phyloP scores from a whole-genome alignment of 192 early-diverging fungal species.

The Funneliformis mosseae region DNA sequence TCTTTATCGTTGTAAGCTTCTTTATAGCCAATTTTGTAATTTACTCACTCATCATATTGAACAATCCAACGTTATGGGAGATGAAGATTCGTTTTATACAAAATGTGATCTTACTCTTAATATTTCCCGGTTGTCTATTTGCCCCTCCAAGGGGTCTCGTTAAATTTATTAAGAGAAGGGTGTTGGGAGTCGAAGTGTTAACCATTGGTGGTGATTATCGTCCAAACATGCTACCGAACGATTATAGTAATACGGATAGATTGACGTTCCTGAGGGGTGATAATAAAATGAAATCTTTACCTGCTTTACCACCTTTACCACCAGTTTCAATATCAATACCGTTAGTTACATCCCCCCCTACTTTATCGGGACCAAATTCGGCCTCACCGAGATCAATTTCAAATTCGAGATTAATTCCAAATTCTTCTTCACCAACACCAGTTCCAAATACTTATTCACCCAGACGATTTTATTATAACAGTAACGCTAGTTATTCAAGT shows the following conservation, averaged over 20 bases:
- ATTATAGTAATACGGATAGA: not conserved
- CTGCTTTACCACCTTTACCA: not conserved
- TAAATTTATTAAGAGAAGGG: conserved; percentile 6
- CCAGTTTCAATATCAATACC: too few relatives aligned
- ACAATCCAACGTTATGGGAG: not conserved
- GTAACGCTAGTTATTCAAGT: too few relatives aligned
- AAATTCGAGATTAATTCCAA: not conserved
- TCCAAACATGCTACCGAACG: not conserved
- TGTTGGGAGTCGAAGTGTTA: conserved; percentile 20
- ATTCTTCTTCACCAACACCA: not conserved
- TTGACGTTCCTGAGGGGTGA: not conserved
- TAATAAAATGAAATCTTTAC: not conserved
- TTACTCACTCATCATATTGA: not conserved
- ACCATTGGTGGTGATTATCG: conserved; percentile 21
- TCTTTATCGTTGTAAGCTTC: not conserved
- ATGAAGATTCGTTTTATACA: not conserved
- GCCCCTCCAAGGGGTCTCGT: not conserved
- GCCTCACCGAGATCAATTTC: not conserved
- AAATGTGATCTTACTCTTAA: not conserved
- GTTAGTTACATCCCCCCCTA: not conserved
- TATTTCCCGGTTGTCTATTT: conserved; percentile 6
- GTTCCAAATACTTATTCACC: too few relatives aligned
- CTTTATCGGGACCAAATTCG: too few relatives aligned
- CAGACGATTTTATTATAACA: too few relatives aligned
- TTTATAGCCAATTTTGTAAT: conserved; percentile 15